These are phyloP conservation scores for Ascochyta clinopodiicola DNA, from an alignment of 2,329 filamentous ascomycete genomes.

Conservation along the genomic window DNA sequence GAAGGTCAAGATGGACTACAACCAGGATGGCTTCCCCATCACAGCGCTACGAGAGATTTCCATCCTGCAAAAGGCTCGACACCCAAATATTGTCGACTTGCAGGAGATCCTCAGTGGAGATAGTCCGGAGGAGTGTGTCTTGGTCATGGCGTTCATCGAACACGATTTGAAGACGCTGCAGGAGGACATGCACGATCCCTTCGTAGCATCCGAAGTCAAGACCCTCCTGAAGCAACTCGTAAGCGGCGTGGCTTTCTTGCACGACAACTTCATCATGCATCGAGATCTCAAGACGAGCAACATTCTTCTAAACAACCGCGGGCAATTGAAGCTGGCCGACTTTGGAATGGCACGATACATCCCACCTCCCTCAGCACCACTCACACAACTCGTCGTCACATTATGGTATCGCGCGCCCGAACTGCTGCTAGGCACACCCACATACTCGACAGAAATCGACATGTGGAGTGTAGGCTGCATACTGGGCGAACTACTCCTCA, in stretches of 20 bases:
- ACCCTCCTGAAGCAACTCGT: slow-evolving; percentile 84
- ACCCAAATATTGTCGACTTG: slow-evolving; percentile 82
- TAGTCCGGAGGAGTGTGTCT: slow-evolving; percentile 72
- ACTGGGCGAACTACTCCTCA: slow-evolving; percentile 86
- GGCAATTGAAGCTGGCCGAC: slow-evolving; percentile 93
- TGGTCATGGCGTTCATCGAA: slow-evolving; percentile 97
- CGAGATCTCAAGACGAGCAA: slow-evolving; percentile 50
- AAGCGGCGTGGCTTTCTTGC: slow-evolving; percentile 82
- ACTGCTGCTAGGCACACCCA: slow-evolving; percentile 78
- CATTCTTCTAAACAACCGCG: slow-evolving; percentile 92
- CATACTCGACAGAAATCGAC: slow-evolving; percentile 80
- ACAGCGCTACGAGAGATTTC: slow-evolving; percentile 94
- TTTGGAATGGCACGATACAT: slow-evolving; percentile 97
- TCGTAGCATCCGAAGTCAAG: slow-evolving; percentile 91
- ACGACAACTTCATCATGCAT: slow-evolving; percentile 82
- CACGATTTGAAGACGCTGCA: slow-evolving; percentile 94
- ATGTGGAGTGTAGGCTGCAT: slow-evolving; percentile 98
- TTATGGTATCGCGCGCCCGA: slow-evolving; percentile 96
- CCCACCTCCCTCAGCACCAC: slow-evolving; percentile 69
- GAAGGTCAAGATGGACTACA: slow-evolving; percentile 82
- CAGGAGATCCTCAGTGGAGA: slow-evolving; percentile 84
- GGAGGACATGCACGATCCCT: slow-evolving; percentile 92
- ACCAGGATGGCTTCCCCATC: slow-evolving; percentile 82
- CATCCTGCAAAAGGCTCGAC: slow-evolving; percentile 79
- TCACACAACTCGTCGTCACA: slow-evolving; percentile 94